A percentile compares a stretch with the other conserved stretches of the same genome.
Conservation (phyloP, 305 asterid species). For the Lippia alba region DNA sequence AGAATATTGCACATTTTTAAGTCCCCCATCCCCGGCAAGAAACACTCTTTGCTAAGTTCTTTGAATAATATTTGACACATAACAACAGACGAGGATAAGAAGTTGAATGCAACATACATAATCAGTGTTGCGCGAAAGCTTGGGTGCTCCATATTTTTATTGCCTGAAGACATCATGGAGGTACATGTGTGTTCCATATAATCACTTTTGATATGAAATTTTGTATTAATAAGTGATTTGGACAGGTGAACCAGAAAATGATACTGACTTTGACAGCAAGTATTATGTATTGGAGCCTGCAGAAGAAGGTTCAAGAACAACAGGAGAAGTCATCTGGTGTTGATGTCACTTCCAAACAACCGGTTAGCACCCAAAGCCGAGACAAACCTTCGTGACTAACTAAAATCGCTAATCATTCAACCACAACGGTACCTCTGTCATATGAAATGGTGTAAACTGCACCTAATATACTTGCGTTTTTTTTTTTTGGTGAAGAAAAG, state of each 20-base stretch:
- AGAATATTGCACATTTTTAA: too few relatives aligned
- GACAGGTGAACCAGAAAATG: slow-evolving; percentile 89
- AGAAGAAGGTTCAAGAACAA: slow-evolving; percentile 39
- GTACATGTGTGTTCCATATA: slow-evolving; percentile 35
- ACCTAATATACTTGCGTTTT: too few relatives aligned
- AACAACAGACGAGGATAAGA: slow-evolving; percentile 85
- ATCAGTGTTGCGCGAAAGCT: slow-evolving; percentile 94
- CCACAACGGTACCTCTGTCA: too few relatives aligned
- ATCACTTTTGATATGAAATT: not conserved
- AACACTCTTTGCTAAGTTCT: too few relatives aligned
- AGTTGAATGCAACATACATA: slow-evolving; percentile 83
- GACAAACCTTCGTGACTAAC: too few relatives aligned
- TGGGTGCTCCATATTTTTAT: slow-evolving; percentile 86
- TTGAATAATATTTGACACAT: slow-evolving; percentile 28
- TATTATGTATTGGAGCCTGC: slow-evolving; percentile 92
- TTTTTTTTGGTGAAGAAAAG: too few relatives aligned
- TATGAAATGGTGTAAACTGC: too few relatives aligned
- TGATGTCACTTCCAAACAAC: too few relatives aligned
- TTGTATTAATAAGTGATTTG: not conserved
- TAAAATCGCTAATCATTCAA: too few relatives aligned
- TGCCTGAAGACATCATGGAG: slow-evolving; percentile 96
- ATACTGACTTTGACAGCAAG: slow-evolving; percentile 78
- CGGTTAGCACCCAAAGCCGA: too few relatives aligned
- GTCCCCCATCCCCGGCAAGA: too few relatives aligned
- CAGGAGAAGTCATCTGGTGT: slow-evolving; percentile 41